Base-by-base conservation (phyloP, 306 rosid genomes). In the Lithocarpus polystachyus region DNA sequence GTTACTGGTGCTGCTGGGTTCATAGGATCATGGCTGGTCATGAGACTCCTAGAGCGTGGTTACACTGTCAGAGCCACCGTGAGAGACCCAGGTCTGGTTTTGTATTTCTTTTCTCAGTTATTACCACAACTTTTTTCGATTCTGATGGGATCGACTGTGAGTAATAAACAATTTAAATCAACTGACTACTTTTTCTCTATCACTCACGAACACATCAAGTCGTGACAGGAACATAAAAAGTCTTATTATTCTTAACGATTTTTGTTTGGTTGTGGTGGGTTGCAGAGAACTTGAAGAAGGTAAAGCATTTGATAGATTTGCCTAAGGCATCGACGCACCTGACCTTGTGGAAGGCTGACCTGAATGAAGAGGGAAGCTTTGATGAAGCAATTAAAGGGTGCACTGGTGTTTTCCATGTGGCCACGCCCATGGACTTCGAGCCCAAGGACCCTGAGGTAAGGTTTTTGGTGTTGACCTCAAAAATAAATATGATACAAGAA, bases 381-480 rank as follows among this genome's bases (percentile, higher is more conserved):
- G 88, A 87, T 59, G 91, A 93, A 62, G 93, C 97, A 56, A 91
- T 91, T 33, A 77, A 85, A 23, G 98, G 97, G 5, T 90, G 97
- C 81, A 73, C 71, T 1, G 97, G 97, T 43, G 98, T 91, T 57
- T 91, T 93, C 82, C 98, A 91, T 56, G 94, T 91, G 5, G 98
- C 97, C 71, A 93, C 98, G 0, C 98, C 97, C 15, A 90, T 93
- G 97, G 94, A 91, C 72, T 93, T 91, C 75, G 89, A 88, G 33
- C 87, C 98, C 78, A 83, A 85, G 15, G 97, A 93, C 75, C 98
- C 97, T 31, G 93, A 91, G 94, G 98, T 89, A 68, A 6, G 53
- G 53, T 48, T 48, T 59, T 11, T 60, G 43, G 7, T 15, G 6
- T 28, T 10, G 31, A 59, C 17, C 65, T 59, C 13, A 24, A 14